Conservation (phyloP, 179 eudicot genomes). For the Camellia oleifera region DNA sequence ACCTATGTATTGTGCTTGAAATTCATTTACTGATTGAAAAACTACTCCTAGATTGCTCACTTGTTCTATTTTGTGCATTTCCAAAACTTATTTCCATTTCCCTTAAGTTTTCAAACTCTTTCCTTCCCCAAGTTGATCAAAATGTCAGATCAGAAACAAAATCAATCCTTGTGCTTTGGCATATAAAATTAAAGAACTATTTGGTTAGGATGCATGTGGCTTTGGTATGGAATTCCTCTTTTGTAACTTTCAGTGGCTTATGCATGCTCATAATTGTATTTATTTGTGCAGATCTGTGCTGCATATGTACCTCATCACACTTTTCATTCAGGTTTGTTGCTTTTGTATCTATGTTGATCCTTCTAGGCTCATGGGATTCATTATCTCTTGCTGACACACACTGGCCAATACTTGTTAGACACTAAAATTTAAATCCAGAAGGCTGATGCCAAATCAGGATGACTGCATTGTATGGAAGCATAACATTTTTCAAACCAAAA, state of each 20-base stretch:
- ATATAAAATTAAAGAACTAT: too few relatives aligned
- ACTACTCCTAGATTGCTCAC: too few relatives aligned
- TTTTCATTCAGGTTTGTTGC: constrained; percentile 62
- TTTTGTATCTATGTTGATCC: neutral
- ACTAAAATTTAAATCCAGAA: neutral
- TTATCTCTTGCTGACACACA: neutral
- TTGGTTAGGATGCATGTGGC: neutral
- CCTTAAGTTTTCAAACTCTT: too few relatives aligned
- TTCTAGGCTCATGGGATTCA: neutral
- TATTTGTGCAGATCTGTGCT: constrained; percentile 42
- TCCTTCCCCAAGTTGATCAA: too few relatives aligned
- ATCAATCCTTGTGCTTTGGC: neutral
- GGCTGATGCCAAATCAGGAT: neutral
- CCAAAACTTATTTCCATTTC: too few relatives aligned
- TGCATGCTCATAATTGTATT: constrained; percentile 3
- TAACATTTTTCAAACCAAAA: neutral
- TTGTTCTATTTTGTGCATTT: too few relatives aligned
- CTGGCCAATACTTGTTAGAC: neutral
- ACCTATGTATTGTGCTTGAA: too few relatives aligned
- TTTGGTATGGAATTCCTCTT: neutral
- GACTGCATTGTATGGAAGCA: neutral
- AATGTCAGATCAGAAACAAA: too few relatives aligned
- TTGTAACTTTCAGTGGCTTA: neutral
- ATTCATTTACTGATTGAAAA: too few relatives aligned
- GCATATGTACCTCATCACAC: constrained; percentile 55